Conservation (phyloP, 2,329 filamentous ascomycete species). For the Hawksworthiomyces lignivorus region DNA sequence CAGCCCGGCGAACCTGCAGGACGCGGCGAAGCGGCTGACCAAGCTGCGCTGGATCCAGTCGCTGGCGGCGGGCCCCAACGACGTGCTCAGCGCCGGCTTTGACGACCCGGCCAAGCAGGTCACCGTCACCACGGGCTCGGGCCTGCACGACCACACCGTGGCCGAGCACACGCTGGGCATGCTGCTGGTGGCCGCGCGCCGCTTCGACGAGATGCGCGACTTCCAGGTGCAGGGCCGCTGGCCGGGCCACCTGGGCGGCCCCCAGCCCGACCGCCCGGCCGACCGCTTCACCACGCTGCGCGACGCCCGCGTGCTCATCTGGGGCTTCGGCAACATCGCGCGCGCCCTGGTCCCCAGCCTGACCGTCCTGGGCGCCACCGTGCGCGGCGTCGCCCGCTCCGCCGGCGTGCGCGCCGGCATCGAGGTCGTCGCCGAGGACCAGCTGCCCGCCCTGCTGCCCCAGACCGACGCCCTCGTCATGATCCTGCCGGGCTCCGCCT, state of each 20-base stretch:
- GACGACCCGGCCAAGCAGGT: conserved; percentile 28
- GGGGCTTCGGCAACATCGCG: conserved; percentile 44
- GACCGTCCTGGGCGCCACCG: conserved; percentile 42
- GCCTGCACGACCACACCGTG: conserved; percentile 40
- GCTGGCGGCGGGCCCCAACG: conserved; percentile 41
- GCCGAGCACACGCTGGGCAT: conserved; percentile 40
- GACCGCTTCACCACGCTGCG: conserved; percentile 36
- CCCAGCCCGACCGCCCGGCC: conserved; percentile 26
- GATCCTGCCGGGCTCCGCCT: conserved; percentile 35
- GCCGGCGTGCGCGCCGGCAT: conserved; percentile 46
- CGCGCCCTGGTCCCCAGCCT: conserved; percentile 35
- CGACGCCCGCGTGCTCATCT: conserved; percentile 35
- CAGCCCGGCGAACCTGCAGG: conserved; percentile 32
- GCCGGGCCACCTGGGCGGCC: conserved; percentile 38
- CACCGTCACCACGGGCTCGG: conserved; percentile 35
- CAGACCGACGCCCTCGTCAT: conserved; percentile 40
- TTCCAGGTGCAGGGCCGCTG: conserved; percentile 35
- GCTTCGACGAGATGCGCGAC: conserved; percentile 38
- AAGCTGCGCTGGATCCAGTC: conserved; percentile 42
- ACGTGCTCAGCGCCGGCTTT: conserved; percentile 40
- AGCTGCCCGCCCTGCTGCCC: conserved; percentile 29
- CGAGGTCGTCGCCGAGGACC: conserved; percentile 33
- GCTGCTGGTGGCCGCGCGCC: conserved; percentile 28
- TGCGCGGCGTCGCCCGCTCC: conserved; percentile 49
- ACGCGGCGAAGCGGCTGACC: conserved; percentile 34